A percentile compares a stretch with the other conserved stretches of the same genome.
phyloP scores from a whole-genome alignment of 495 filamentous ascomycete genomes.

The Neurospora tetrasperma region DNA sequence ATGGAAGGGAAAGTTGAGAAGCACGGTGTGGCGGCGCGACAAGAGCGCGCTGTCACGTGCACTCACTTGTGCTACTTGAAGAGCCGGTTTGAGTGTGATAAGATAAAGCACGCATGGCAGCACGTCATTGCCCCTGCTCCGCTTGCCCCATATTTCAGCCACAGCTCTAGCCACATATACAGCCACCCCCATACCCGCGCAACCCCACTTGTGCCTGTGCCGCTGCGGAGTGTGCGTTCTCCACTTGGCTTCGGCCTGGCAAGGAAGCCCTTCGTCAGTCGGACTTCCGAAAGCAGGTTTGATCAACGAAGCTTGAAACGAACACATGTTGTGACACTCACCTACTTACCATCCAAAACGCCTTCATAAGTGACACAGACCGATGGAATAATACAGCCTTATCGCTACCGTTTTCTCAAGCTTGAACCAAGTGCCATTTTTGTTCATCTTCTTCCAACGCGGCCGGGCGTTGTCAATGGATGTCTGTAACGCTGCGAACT shows the following conservation, averaged over 20 bases:
- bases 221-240: neutral
- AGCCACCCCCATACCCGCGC: neutral
- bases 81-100: too few species aligned
- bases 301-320: neutral
- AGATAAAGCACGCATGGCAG: neutral
- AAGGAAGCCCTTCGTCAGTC: neutral
- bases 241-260: neutral
- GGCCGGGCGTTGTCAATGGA: neutral
- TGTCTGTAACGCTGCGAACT: neutral
- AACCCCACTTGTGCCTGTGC: neutral
- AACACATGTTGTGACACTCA: neutral
- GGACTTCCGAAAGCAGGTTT: neutral
- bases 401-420: neutral
- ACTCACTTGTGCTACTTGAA: too few species aligned
- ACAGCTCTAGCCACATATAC: neutral
- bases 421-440: too few species aligned
- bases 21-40: constrained; percentile 9
- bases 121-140: neutral
- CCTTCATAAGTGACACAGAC: neutral
- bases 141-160: neutral
- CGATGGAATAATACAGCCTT: neutral
- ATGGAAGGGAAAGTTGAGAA: neutral
- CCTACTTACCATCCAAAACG: neutral
- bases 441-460: too few species aligned
- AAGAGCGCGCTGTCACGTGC: constrained; percentile 16